Base-by-base conservation (phyloP, 495 filamentous ascomycete species). In the Penicillium taxi region DNA sequence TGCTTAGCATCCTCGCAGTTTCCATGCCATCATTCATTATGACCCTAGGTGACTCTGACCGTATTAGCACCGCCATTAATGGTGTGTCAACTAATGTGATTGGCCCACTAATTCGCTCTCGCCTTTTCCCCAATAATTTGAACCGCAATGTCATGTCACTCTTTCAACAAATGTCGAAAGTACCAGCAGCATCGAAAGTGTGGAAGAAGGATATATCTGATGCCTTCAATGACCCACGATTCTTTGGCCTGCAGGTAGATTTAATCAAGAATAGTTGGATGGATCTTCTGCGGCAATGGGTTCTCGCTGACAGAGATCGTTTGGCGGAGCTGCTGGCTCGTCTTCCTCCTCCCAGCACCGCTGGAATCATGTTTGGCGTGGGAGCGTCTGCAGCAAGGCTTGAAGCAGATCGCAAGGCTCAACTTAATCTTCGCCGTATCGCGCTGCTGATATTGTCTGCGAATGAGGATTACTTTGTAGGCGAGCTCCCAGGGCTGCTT, bases 311-410 rank as follows among this genome's bases (percentile, higher is more conserved):
- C 49, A 94, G 91, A 55, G 91, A 96, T 39, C 77, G 85, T 13
- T 74, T 99, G 58, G 63, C 78, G 1, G 93, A 96, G 38, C 62
- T 95, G 3, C 56, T 96, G 9, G 68, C 73, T 25, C 78, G 87
- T 17, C 69, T 96, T 23, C 78, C 84, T 5, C 73, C 88, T 2
- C 91, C 91, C 6, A 86, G 86, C 11, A 84, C 91, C n/a, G 93
- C 91, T 0, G 93, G 91, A 11, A 94, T 96, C 37, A 86, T 99
- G 56, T 99, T 99, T 44, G 91, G 91, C 15, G 91, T 99, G 4
- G 91, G 91, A 33, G 93, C 91, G 5, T 89, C 84, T 22, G 90
- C 89, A 15, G 91, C 91, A n/a, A 73, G 91, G 41, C 67, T 87
- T 27, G 91, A 99, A 64, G 87, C 91, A 6, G 91, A 99, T 59